Conservation (phyloP, 805 yeast species). For the Candida krabiensis region DNA sequence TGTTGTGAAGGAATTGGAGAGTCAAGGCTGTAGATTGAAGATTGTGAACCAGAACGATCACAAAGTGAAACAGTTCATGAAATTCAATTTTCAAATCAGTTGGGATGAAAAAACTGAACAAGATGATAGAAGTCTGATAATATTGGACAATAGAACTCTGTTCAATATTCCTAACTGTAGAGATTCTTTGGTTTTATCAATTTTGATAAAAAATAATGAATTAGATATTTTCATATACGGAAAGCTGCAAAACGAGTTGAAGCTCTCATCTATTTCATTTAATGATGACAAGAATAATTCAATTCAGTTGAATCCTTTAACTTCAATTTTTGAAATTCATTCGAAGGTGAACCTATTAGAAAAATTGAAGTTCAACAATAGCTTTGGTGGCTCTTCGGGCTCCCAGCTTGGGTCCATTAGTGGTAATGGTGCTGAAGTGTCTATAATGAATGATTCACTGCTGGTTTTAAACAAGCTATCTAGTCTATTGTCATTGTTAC, state of each 20-base stretch:
- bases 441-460: constrained; percentile 25
- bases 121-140: constrained; percentile 32
- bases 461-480: constrained; percentile 29
- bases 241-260: constrained; percentile 26
- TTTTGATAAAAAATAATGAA: constrained; percentile 27
- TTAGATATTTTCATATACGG: constrained; percentile 37
- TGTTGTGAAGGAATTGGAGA: constrained; percentile 49
- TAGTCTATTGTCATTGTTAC: constrained; percentile 28
- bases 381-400: constrained; percentile 3
- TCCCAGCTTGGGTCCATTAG: constrained; percentile 1
- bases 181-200: constrained; percentile 33
- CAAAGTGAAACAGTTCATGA: constrained; percentile 20
- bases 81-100: constrained; percentile 29
- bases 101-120: constrained; percentile 21
- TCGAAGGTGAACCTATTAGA: constrained; percentile 26
- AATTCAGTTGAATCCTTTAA: constrained; percentile 22
- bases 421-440: constrained; percentile 10
- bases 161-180: constrained; percentile 37
- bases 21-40: constrained; percentile 39
- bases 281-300: constrained; percentile 25
- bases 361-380: constrained; percentile 20
- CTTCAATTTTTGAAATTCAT: constrained; percentile 31
- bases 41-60: constrained; percentile 25
- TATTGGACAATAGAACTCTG: constrained; percentile 37
- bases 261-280: constrained; percentile 27